Conservation (phyloP, 2,329 filamentous ascomycete species). For the Exophiala oligosperma region DNA sequence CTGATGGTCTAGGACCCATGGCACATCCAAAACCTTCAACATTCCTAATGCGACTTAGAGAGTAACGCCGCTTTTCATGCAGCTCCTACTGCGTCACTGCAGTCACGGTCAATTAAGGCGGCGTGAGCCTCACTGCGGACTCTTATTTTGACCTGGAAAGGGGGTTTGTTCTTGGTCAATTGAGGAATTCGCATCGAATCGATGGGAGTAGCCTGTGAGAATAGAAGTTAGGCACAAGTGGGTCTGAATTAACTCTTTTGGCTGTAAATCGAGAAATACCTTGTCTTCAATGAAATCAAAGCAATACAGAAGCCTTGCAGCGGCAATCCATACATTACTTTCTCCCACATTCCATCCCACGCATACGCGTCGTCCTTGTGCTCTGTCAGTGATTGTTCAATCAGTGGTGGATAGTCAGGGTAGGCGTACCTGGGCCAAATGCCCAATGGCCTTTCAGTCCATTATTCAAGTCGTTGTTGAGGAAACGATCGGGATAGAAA, state of each 20-base stretch:
- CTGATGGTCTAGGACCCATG: no score
- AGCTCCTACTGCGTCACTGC: no score
- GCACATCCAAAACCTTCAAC: no score
- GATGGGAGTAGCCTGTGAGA: constrained; percentile 21
- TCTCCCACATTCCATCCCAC: neutral
- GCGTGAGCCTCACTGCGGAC: constrained; percentile 19
- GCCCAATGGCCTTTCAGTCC: neutral
- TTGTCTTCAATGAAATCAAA: constrained; percentile 4
- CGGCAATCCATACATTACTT: neutral
- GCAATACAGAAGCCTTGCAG: constrained; percentile 5
- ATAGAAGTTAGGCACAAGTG: no score
- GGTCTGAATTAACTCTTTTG: no score
- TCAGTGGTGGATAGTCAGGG: no score
- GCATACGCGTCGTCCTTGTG: constrained; percentile 4
- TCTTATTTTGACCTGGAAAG: constrained; percentile 29
- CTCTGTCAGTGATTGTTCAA: no score
- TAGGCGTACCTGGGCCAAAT: neutral
- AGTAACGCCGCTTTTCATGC: no score
- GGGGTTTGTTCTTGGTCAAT: no score
- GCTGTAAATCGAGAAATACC: neutral
- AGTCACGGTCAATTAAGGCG: constrained; percentile 11
- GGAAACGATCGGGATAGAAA: constrained; percentile 4
- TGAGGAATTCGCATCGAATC: no score
- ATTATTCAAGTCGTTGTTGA: constrained; percentile 13
- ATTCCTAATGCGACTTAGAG: no score